A percentile compares a stretch with the other conserved stretches of the same genome.
These are phyloP conservation scores for Backusella circina DNA, from an alignment of 192 early-diverging fungal species.

Conservation along the genomic window DNA sequence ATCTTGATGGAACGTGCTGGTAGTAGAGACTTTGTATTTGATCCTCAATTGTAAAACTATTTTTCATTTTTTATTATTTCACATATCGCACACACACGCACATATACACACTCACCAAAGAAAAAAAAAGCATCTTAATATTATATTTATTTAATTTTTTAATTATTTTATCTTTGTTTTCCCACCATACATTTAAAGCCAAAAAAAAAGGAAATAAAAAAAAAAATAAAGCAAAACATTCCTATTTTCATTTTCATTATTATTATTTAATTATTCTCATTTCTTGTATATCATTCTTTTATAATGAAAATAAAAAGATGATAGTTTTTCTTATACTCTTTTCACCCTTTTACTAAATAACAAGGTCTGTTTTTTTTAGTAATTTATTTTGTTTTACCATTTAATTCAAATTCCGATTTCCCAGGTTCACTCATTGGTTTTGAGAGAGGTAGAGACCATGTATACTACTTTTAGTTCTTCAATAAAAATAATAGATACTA, in stretches of 20 bases:
- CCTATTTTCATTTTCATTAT: neutral
- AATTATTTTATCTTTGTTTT: neutral
- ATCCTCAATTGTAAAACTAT: neutral
- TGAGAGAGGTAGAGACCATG: neutral
- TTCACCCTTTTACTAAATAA: neutral
- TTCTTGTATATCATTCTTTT: neutral
- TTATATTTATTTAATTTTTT: neutral
- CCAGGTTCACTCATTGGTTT: neutral
- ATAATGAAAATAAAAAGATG: neutral
- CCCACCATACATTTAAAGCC: neutral
- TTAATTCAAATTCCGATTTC: neutral
- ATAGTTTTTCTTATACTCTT: neutral
- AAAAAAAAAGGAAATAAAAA: neutral
- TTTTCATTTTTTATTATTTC: neutral
- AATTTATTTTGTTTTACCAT: constrained; percentile 1
- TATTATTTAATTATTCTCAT: neutral
- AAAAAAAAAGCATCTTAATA: neutral
- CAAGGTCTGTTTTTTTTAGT: neutral
- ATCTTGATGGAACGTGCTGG: neutral
- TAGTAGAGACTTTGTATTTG: neutral
- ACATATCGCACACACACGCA: neutral
- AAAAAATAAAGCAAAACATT: neutral
- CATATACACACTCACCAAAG: too few relatives aligned
- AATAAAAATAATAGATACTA: neutral
- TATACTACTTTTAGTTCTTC: neutral